Evolutionary conservation across 2,329 filamentous ascomycete genomes (phyloP).

Genomic region (Fusarium brachygibbosum): DNA sequence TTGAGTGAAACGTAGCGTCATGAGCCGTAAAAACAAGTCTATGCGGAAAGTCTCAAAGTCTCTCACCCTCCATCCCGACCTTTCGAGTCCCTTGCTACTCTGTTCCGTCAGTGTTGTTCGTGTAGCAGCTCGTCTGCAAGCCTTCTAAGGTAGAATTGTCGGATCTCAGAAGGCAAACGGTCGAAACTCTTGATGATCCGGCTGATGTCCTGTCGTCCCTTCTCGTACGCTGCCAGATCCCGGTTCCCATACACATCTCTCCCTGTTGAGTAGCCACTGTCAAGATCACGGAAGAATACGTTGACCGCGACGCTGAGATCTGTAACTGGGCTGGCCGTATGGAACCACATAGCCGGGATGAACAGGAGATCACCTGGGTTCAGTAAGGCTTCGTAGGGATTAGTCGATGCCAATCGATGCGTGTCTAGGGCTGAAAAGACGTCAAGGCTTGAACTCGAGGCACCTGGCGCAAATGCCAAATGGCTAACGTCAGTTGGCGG

Average conservation of each 20-base stretch:
- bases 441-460: constrained; percentile 83
- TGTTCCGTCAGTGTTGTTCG: constrained; percentile 30
- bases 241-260: constrained; percentile 90
- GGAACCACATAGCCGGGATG: constrained; percentile 86
- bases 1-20: constrained; percentile 9
- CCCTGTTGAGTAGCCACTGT: constrained; percentile 76
- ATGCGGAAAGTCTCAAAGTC: not conserved
- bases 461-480: constrained; percentile 79
- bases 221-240: constrained; percentile 87
- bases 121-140: constrained; percentile 75
- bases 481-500: constrained; percentile 80
- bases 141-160: constrained; percentile 81
- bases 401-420: constrained; percentile 61
- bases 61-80: constrained; percentile 1
- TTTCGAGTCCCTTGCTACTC: constrained; percentile 2
- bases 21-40: not conserved
- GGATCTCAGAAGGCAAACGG: constrained; percentile 73
- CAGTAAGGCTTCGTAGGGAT: constrained; percentile 76
- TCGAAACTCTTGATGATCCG: constrained; percentile 75
- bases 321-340: constrained; percentile 74
- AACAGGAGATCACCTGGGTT: constrained; percentile 82
- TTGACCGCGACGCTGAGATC: constrained; percentile 84
- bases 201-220: constrained; percentile 78
- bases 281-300: constrained; percentile 84
- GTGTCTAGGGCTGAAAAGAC: constrained; percentile 69